Evolutionary conservation across 1,284 basidiomycete genomes (phyloP).

Genomic region (Anthracocystis walkeri): DNA sequence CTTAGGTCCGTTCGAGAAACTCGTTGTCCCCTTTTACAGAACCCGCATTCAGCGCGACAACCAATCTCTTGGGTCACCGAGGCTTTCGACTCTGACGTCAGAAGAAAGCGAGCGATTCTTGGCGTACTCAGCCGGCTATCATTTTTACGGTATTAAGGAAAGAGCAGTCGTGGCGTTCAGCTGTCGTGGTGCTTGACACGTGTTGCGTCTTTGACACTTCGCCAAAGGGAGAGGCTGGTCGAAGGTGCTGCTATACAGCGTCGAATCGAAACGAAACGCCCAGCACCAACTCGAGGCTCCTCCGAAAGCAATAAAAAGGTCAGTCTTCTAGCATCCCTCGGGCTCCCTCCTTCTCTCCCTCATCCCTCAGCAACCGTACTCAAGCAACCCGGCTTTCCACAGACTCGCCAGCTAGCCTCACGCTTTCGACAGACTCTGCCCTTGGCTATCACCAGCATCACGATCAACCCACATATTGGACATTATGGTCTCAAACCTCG

Average conservation of each 20-base stretch:
- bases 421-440: background rate
- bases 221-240: too few species aligned
- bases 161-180: background rate
- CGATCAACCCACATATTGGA: too few species aligned
- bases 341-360: background rate
- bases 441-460: background rate
- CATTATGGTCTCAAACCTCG: conserved; percentile 15
- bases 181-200: background rate
- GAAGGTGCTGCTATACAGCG: background rate
- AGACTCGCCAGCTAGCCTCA: background rate
- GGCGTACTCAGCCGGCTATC: background rate
- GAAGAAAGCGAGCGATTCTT: background rate
- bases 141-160: too few species aligned
- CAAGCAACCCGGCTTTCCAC: background rate
- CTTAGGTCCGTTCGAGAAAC: background rate
- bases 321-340: background rate
- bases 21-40: background rate
- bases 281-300: background rate
- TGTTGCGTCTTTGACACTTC: background rate
- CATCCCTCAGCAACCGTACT: background rate
- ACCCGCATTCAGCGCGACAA: background rate
- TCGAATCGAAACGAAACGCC: background rate
- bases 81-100: background rate
- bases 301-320: background rate
- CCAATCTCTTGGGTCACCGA: background rate